Conservation (phyloP, 2,329 filamentous ascomycete species). For the Pyrenophora teres region DNA sequence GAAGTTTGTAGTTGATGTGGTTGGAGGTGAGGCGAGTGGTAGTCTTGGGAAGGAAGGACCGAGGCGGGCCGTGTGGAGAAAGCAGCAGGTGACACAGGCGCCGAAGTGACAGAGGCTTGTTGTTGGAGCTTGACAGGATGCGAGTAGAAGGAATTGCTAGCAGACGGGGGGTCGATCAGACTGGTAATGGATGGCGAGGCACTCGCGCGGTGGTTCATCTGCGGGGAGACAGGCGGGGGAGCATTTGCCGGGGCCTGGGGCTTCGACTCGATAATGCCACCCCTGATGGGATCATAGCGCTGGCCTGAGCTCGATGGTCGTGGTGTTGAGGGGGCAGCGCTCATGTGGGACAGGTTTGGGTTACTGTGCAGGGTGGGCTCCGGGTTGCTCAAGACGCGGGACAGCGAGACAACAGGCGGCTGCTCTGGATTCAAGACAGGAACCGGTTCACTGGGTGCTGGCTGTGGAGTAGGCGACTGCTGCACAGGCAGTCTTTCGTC, state of each 20-base stretch:
- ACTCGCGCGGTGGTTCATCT: conserved; percentile 73
- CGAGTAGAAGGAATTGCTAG: conserved; percentile 45
- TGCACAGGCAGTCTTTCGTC: conserved; percentile 35
- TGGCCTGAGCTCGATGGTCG: conserved; percentile 71
- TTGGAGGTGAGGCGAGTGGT: conserved; percentile 21
- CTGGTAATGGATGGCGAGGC: conserved; percentile 91
- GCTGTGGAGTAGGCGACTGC: conserved; percentile 35
- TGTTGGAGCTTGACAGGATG: conserved; percentile 42
- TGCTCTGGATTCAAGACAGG: conserved; percentile 35
- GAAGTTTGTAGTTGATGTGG: conserved; percentile 20
- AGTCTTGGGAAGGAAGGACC: conserved; percentile 38
- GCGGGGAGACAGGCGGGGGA: conserved; percentile 55
- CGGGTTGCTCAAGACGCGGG: conserved; percentile 48
- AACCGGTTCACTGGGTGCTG: conserved; percentile 34
- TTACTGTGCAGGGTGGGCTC: conserved; percentile 45
- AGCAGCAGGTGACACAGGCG: conserved; percentile 47
- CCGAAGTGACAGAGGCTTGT: conserved; percentile 46
- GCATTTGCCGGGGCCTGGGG: conserved; percentile 51
- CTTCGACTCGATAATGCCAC: conserved; percentile 55
- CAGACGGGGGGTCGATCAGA: conserved; percentile 73
- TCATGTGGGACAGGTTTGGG: conserved; percentile 44
- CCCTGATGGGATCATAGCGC: conserved; percentile 88
- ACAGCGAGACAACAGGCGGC: conserved; percentile 30
- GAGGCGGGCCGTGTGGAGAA: conserved; percentile 33
- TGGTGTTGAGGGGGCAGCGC: conserved; percentile 55